Evolutionary conservation across 2,329 filamentous ascomycete species (phyloP).

Genomic region (Cytospora chrysosperma): DNA sequence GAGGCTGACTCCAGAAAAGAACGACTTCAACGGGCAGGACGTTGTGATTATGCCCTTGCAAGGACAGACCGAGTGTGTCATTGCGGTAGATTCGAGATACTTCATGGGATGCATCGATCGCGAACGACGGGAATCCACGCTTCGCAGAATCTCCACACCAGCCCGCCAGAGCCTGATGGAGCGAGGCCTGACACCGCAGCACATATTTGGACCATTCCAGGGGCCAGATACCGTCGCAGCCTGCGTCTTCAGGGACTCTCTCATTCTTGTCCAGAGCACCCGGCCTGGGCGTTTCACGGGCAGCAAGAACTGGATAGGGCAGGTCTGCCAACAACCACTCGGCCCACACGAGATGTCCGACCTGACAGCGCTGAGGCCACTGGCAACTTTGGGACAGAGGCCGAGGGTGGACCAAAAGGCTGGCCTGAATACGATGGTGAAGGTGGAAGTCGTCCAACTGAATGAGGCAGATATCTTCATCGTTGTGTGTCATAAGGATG

Average conservation of each 20-base stretch:
- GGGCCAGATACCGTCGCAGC: background rate
- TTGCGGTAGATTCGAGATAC: slow-evolving; percentile 7
- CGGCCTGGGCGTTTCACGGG: background rate
- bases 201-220: background rate
- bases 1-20: background rate
- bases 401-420: background rate
- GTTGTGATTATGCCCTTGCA: slow-evolving; percentile 5
- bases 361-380: background rate
- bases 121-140: background rate
- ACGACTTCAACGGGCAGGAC: slow-evolving; percentile 5
- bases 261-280: slow-evolving; percentile 1
- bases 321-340: background rate
- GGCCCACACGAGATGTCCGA: background rate
- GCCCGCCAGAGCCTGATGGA: background rate
- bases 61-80: background rate
- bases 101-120: slow-evolving; percentile 9
- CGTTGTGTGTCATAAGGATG: slow-evolving; percentile 2
- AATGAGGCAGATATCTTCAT: background rate
- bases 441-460: background rate
- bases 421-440: background rate
- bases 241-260: background rate
- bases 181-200: background rate
- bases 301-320: background rate
- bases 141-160: background rate
- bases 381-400: background rate